A percentile compares a stretch with the other conserved stretches of the same genome.
These are phyloP conservation scores for Backusella parvicylindrica DNA, from an alignment of 192 early-diverging fungal genomes.

Conservation along the genomic window DNA sequence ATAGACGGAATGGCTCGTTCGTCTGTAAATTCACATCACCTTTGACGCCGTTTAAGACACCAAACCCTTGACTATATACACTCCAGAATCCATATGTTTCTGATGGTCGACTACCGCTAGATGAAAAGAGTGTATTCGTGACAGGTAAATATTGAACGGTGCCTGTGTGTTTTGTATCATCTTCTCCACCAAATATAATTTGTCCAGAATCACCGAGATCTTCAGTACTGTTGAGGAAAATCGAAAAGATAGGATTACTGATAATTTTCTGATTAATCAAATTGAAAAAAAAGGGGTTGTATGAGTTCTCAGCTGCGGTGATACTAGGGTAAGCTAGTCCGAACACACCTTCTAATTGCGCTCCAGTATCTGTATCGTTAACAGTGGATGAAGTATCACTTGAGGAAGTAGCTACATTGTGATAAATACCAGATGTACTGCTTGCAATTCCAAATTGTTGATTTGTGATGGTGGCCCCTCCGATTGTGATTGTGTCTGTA, in stretches of 20 bases:
- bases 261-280: constrained; percentile 7
- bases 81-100: constrained; percentile 14
- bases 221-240: constrained; percentile 4
- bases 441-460: constrained; percentile 29
- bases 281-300: constrained; percentile 22
- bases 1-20: neutral
- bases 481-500: constrained; percentile 27
- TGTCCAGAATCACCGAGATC: constrained; percentile 23
- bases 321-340: constrained; percentile 27
- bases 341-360: constrained; percentile 24
- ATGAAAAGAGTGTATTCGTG: neutral
- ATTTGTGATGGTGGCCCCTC: neutral
- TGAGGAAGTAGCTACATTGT: neutral
- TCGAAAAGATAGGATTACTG: constrained; percentile 14
- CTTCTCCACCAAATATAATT: constrained; percentile 48
- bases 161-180: constrained; percentile 41
- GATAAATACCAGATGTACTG: constrained; percentile 4
- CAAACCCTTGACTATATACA: constrained; percentile 4
- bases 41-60: neutral
- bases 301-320: neutral
- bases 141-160: constrained; percentile 36
- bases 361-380: neutral
- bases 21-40: neutral
- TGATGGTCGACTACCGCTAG: neutral
- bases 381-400: neutral